Evolutionary conservation across 371 early-diverging fungal species (phyloP).

Genomic region (Apophysomyces trapeziformis): DNA sequence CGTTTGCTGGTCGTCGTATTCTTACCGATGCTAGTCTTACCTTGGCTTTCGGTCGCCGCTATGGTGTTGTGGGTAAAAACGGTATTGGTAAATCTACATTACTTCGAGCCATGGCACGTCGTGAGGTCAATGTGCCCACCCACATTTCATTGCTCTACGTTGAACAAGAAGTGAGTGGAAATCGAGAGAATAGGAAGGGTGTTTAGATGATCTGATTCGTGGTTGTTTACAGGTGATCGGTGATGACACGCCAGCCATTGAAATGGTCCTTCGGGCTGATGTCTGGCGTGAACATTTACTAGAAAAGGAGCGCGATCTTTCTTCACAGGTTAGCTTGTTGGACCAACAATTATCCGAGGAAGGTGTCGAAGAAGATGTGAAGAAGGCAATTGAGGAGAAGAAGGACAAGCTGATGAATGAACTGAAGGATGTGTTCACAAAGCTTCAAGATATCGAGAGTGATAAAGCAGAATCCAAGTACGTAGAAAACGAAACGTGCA

Average conservation of each 20-base stretch:
- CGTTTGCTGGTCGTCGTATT: conserved; percentile 93
- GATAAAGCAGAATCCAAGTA: conserved; percentile 95
- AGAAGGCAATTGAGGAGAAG: conserved; percentile 65
- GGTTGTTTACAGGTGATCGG: conserved; percentile 74
- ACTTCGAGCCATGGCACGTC: conserved; percentile 88
- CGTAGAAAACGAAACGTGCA: not conserved
- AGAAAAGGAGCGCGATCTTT: conserved; percentile 78
- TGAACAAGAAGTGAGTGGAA: conserved; percentile 88
- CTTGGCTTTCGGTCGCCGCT: conserved; percentile 89
- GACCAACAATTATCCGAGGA: conserved; percentile 41
- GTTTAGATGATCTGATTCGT: not conserved
- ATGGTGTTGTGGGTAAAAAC: conserved; percentile 98
- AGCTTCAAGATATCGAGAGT: conserved; percentile 92
- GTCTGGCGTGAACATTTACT: conserved; percentile 92
- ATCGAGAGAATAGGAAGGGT: not conserved
- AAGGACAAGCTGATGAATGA: conserved; percentile 67
- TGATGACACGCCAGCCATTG: conserved; percentile 86
- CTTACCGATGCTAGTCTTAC: conserved; percentile 85
- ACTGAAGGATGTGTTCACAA: conserved; percentile 82
- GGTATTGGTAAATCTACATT: conserved; percentile 99
- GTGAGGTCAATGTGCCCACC: conserved; percentile 88
- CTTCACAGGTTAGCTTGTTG: conserved; percentile 41
- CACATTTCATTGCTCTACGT: conserved; percentile 94
- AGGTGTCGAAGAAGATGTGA: conserved; percentile 55
- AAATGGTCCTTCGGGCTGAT: conserved; percentile 93